Evolutionary conservation across 352 stramenopile species (phyloP), one percentile per base, ranked within the genome.

Genomic region (Globisporangium iwayamae): DNA sequence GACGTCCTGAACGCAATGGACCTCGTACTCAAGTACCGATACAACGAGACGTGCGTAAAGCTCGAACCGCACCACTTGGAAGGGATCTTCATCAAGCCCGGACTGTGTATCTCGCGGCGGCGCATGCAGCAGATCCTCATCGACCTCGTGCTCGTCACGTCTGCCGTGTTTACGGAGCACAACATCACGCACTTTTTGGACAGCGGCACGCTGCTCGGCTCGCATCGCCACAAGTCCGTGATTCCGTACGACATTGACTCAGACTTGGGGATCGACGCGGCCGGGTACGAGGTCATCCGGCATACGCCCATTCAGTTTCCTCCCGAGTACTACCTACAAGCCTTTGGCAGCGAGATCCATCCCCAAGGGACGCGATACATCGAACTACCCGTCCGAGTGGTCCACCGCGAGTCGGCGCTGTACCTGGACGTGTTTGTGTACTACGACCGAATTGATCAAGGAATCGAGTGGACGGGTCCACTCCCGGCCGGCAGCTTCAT

Each of bases 371-470:
- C 56, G 25, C 51, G 72, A 18, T 73, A 67, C 60, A 58, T 65
- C 5, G 52, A 70, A 53, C 54, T 77, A 14, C 72, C 67, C 1
- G 67, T 66, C 36, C 67, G 66, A 1, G 48, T 76, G 43, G 38
- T 74, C 10, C 65, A 75, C 50, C 51, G 38, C 16, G 53, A 46
- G 28, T 71, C 63, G 3, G 69, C 52, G 34, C 46, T 79, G 41
- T 79, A 73, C 54, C 32, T 68, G 14, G 70, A 79, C 47, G 52
- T 79, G 32, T 77, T 77, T 47, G 70, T 73, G 43, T 79, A 68
- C 52, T 13, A 71, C 25, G 63, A 74, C 56, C 65, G 51, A 46
- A 34, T 56, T 2, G 51, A 72, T 30, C 41, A 34, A 20, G 58
- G 48, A 20, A 54, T 45, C 5, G 51, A 66, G 28, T 47, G 18